Conservation (phyloP, 176 grass and related monocot genomes). For the Carex scoparia region DNA sequence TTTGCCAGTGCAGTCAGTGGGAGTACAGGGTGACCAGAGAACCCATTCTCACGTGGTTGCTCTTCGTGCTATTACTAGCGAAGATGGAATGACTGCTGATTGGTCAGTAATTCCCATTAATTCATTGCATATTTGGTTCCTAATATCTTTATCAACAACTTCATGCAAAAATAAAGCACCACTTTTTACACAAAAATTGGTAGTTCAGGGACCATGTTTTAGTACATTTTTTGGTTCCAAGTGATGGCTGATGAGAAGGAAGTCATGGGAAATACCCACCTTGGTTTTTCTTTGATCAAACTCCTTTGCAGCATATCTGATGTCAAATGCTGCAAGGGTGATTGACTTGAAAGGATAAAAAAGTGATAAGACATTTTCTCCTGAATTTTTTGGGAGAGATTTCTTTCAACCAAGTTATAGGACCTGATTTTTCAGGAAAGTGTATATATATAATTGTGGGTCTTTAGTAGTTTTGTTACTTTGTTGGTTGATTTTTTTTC, state of each 20-base stretch:
- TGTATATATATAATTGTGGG: not conserved
- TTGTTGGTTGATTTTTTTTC: too few species aligned
- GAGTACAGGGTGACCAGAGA: slow-evolving; percentile 83
- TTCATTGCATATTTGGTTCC: not conserved
- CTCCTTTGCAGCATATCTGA: not conserved
- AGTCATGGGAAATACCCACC: not conserved
- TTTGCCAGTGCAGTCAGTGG: slow-evolving; percentile 69
- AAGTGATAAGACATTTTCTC: not conserved
- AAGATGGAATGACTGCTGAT: slow-evolving; percentile 98
- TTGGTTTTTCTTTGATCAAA: not conserved
- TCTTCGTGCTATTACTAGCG: slow-evolving; percentile 80
- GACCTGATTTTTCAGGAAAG: not conserved
- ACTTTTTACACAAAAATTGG: not conserved
- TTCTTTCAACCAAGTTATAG: not conserved
- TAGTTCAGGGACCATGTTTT: not conserved
- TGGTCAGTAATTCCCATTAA: slow-evolving; percentile 40
- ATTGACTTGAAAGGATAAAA: not conserved
- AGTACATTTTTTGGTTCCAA: not conserved
- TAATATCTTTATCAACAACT: not conserved
- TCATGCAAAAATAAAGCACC: not conserved
- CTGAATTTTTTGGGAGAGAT: not conserved
- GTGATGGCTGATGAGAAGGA: not conserved
- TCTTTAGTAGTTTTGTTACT: not conserved
- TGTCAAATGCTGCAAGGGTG: not conserved
- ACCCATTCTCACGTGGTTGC: slow-evolving; percentile 68